Evolutionary conservation across 306 rosid genomes (phyloP), one percentile per base, ranked within the genome.

Genomic region (Quercus bicolor): DNA sequence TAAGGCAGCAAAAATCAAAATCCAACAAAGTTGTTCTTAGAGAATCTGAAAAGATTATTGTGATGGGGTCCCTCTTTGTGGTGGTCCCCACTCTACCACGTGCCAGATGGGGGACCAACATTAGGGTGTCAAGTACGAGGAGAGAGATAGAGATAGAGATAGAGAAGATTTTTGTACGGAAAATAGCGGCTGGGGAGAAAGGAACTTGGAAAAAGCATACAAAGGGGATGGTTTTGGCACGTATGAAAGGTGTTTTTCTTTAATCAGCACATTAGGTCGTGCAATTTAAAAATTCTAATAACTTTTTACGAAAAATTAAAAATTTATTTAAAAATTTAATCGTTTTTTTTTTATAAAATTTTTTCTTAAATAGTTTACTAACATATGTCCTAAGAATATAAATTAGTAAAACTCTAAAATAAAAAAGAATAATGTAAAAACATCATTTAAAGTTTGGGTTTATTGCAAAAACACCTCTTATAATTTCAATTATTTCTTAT

Each of bases 171-270:
- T 19, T 12, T 60, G 84, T 56, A 64, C 61, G 72, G 69, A 54
- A 12, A 53, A 77, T 68, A 52, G 84, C 89, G 87, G 90, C 88
- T 85, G 76, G 34, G 51, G 33, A 18, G 28, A 34, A 15, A 34
- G 34, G 26, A 56, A 23, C 21, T 2, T 28, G 51, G 15, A 23
- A 40, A 65, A 12, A 6, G 45, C 70, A 6, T 31, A 37, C 7
- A 18, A 31, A 65, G 15, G 54, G 56, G 56, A 52, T 77, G 23
- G 85, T 6, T 18, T 33, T 23, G 82, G 87, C 57, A 59, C 77
- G 72, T 75, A 80, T 28, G 64, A 60, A 18, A 21, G 60, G 16
- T 51, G 70, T 59, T 29, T 28, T 2, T 40, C 45, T 8, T 8
- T 40, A 7, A 40, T 2, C 11, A 40, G 12, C 11, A 2, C 45